These are phyloP conservation scores for Berberis thunbergii DNA, from an alignment of 164 flowering plant species.

Conservation along the genomic window DNA sequence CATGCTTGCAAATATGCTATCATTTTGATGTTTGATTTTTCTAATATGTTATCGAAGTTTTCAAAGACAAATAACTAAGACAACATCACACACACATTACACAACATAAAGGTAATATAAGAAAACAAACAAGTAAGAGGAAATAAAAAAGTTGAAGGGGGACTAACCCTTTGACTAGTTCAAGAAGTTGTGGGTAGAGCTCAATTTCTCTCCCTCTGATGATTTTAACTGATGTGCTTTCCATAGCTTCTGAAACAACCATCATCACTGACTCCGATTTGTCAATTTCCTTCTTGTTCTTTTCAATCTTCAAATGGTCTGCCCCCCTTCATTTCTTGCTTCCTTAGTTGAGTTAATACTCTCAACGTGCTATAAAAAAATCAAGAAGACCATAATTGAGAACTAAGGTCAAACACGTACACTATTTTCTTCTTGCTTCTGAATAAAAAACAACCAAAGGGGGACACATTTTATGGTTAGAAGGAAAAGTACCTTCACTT, in stretches of 20 bases:
- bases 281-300: conserved; percentile 77
- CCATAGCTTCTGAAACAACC: conserved; percentile 83
- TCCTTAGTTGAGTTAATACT: conserved; percentile 56
- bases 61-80: neutral
- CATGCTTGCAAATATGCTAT: too few species aligned
- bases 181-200: conserved; percentile 84
- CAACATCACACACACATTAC: conserved; percentile 2
- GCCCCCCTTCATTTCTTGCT: conserved; percentile 65
- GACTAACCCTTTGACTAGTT: conserved; percentile 84
- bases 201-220: conserved; percentile 74
- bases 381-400: neutral
- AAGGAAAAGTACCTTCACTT: conserved; percentile 66
- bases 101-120: neutral
- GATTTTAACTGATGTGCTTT: conserved; percentile 80
- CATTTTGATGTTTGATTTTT: too few species aligned
- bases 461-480: neutral
- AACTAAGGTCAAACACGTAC: neutral
- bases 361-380: conserved; percentile 50
- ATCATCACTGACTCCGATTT: conserved; percentile 67
- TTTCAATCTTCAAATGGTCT: conserved; percentile 80
- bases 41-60: neutral
- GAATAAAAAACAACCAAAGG: neutral
- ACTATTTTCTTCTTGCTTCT: neutral
- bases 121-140: neutral
- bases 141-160: neutral